These are phyloP conservation scores for Solanum habrochaites DNA, from an alignment of 257 asterid genomes.

Conservation along the genomic window DNA sequence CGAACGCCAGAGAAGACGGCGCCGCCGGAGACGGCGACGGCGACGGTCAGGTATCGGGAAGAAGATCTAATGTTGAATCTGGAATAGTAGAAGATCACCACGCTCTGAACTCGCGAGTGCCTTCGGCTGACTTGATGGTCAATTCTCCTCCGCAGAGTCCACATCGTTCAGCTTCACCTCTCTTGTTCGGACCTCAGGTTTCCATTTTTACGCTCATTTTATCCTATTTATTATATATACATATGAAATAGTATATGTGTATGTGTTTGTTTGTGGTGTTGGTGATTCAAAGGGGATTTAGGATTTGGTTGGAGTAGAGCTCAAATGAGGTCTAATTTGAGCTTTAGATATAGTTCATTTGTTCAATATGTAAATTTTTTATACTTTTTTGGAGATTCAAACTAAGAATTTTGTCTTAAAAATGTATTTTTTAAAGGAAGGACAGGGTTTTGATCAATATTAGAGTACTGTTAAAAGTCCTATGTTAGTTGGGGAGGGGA, in stretches of 20 bases:
- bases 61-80: constrained; percentile 9
- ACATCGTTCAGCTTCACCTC: constrained; percentile 43
- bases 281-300: neutral
- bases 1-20: constrained; percentile 44
- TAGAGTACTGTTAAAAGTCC: neutral
- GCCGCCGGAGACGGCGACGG: constrained; percentile 4
- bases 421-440: neutral
- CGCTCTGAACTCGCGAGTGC: constrained; percentile 27
- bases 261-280: neutral
- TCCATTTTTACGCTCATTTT: neutral
- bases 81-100: constrained; percentile 8
- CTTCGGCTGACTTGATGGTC: constrained; percentile 53
- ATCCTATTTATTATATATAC: neutral
- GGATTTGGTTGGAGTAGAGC: neutral
- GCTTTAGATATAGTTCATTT: neutral
- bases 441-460: neutral
- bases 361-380: neutral
- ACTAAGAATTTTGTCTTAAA: neutral
- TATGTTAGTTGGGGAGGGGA: neutral
- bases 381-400: neutral
- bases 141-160: constrained; percentile 58
- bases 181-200: constrained; percentile 62
- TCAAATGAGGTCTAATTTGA: neutral
- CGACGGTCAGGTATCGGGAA: constrained; percentile 13
- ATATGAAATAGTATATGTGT: neutral